phyloP scores from a whole-genome alignment of 2,329 filamentous ascomycete species.

The Diaporthe humulicola region DNA sequence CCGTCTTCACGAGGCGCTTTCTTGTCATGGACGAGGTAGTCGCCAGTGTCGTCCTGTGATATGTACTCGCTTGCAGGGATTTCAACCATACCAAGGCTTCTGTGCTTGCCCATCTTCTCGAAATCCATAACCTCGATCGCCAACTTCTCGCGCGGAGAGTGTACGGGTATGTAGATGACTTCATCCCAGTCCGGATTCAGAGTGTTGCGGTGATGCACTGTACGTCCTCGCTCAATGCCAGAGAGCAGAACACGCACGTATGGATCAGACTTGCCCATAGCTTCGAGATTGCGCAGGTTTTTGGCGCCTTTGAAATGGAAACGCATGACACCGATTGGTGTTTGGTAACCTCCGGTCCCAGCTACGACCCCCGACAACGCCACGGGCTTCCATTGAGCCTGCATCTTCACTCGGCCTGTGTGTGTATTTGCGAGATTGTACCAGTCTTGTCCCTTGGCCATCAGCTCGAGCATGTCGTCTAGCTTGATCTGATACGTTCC shows the following conservation, averaged over 20 bases:
- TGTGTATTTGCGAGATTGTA: slow-evolving; percentile 87
- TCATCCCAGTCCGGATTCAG: slow-evolving; percentile 97
- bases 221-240: slow-evolving; percentile 90
- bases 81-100: slow-evolving; percentile 86
- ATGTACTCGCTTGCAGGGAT: slow-evolving; percentile 84
- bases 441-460: slow-evolving; percentile 95
- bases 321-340: slow-evolving; percentile 94
- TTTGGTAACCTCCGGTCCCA: slow-evolving; percentile 89
- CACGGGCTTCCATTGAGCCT: slow-evolving; percentile 95
- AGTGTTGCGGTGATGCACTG: slow-evolving; percentile 96
- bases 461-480: slow-evolving; percentile 91
- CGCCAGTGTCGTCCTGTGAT: slow-evolving; percentile 80
- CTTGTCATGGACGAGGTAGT: slow-evolving; percentile 83
- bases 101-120: slow-evolving; percentile 91
- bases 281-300: slow-evolving; percentile 91
- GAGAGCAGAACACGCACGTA: slow-evolving; percentile 91
- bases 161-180: slow-evolving; percentile 92
- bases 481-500: slow-evolving; percentile 96
- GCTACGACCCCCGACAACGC: slow-evolving; percentile 82
- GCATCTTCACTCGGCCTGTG: slow-evolving; percentile 89
- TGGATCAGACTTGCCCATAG: slow-evolving; percentile 96
- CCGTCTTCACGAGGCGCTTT: slow-evolving; percentile 77
- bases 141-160: slow-evolving; percentile 85
- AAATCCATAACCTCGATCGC: slow-evolving; percentile 96
- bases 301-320: slow-evolving; percentile 89